Percentiles rank a stretch among this genome's conserved stretches.
Conservation (phyloP, 805 yeast genomes). For the Nematodospora valgi region DNA sequence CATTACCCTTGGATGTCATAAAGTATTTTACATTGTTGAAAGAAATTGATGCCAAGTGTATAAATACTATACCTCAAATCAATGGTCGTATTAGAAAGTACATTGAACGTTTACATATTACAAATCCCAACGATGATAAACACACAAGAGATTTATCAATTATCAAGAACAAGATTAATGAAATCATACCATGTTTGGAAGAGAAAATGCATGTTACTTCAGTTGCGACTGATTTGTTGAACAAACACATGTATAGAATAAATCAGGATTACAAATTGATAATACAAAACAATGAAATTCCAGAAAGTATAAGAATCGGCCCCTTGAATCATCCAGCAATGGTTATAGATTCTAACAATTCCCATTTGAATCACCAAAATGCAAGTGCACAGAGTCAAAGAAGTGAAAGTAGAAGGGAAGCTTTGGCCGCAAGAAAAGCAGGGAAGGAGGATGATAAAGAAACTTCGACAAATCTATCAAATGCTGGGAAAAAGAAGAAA, state of each 20-base stretch:
- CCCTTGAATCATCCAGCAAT: constrained; percentile 90
- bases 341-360: constrained; percentile 41
- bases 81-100: constrained; percentile 51
- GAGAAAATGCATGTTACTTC: constrained; percentile 98
- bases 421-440: constrained; percentile 84
- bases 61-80: constrained; percentile 65
- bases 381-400: constrained; percentile 72
- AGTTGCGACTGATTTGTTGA: constrained; percentile 76
- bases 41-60: constrained; percentile 94
- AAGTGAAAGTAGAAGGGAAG: constrained; percentile 86
- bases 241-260: constrained; percentile 65
- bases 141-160: constrained; percentile 23
- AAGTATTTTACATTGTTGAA: constrained; percentile 83
- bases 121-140: constrained; percentile 2
- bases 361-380: constrained; percentile 37
- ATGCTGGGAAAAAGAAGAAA: constrained; percentile 12
- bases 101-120: constrained; percentile 20
- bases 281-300: constrained; percentile 71
- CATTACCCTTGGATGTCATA: constrained; percentile 78
- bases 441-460: constrained; percentile 28
- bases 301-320: constrained; percentile 73
- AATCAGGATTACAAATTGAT: constrained; percentile 79
- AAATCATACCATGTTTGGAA: constrained; percentile 86
- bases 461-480: constrained; percentile 3
- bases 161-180: constrained; percentile 50